phyloP scores from a whole-genome alignment of 2,329 filamentous ascomycete genomes.

The Aureobasidium sp. region DNA sequence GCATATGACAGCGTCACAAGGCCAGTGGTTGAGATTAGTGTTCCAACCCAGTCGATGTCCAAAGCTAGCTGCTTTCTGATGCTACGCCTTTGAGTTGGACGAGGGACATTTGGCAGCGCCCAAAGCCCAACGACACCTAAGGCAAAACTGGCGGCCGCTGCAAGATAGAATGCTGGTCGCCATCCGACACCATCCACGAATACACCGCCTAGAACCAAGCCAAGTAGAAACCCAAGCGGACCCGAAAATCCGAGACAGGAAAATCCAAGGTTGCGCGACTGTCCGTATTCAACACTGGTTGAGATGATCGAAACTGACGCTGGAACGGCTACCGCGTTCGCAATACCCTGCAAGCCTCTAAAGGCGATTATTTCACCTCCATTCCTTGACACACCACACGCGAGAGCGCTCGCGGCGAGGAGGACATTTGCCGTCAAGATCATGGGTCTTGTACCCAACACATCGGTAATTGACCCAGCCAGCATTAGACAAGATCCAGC shows the following conservation, averaged over 20 bases:
- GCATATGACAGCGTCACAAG: slow-evolving; percentile 43
- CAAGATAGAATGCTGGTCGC: slow-evolving; percentile 44
- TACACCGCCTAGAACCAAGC: slow-evolving; percentile 43
- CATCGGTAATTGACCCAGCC: slow-evolving; percentile 42
- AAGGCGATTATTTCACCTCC: slow-evolving; percentile 19
- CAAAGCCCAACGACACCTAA: slow-evolving; percentile 32
- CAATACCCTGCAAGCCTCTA: slow-evolving; percentile 11
- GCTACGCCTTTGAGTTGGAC: slow-evolving; percentile 16
- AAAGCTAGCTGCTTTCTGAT: slow-evolving; percentile 22
- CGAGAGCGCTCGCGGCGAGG: slow-evolving; percentile 27
- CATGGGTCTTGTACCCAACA: slow-evolving; percentile 39
- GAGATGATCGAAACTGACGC: slow-evolving; percentile 40
- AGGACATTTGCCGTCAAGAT: slow-evolving; percentile 38
- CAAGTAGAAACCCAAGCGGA: slow-evolving; percentile 43
- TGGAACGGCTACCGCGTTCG: slow-evolving; percentile 11
- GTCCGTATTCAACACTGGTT: slow-evolving; percentile 39
- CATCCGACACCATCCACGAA: slow-evolving; percentile 42
- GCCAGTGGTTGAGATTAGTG: slow-evolving; percentile 36
- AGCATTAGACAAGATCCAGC: slow-evolving; percentile 43
- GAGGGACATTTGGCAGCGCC: slow-evolving; percentile 24
- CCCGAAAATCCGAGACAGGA: slow-evolving; percentile 41
- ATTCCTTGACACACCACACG: slow-evolving; percentile 32
- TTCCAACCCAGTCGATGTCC: slow-evolving; percentile 48
- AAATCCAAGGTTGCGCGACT: slow-evolving; percentile 43
- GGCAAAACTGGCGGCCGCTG: slow-evolving; percentile 33